Evolutionary conservation across 176 grass and related monocot species (phyloP), one percentile per base, ranked within the genome.

Genomic region (Oryza coarctata): DNA sequence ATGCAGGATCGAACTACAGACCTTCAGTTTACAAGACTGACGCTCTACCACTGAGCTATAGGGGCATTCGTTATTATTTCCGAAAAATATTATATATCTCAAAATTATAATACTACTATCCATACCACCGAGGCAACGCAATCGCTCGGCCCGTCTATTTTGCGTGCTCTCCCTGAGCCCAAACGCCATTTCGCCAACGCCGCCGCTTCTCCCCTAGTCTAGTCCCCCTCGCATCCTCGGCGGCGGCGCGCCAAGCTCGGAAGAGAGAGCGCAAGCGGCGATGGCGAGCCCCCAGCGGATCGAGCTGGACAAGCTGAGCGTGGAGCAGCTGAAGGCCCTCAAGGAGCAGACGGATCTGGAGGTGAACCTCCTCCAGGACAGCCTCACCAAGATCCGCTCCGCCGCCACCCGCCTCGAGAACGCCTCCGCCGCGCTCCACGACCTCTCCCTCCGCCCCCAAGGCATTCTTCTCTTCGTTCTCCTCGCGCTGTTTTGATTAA

Each of bases 1-100:
- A 80, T 86, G 84, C 84, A 86, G 77, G 84, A 80, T 86, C 77
- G 77, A 86, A 86, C 76, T 80, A 68, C 76, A 74, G 77, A 80
- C 77, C 77, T 86, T 80, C 84, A 85, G 73, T 77, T 84, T 85
- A 94, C 94, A 94, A 94, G 89, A 97, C 89, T 97, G 91, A 93
- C 87, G 91, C 94, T 97, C 89, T 94, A 97, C 94, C 89, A 97
- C 94, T 94, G 91, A 94, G 89, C 89, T 97, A 93, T 82, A 97
- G 35, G 81, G 91, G 83, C 90, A 13, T 7, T 2, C 0, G 4
- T 5, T 49, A 6, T 1, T 18, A 13, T 49, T 49, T 49, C 6
- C 4, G 6, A 49, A 49, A 49, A n/a, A n/a, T n/a, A n/a, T n/a
- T n/a, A n/a, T n/a, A n/a, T n/a, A n/a, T n/a, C n/a, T n/a, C n/a